Conservation (phyloP, 768 basidiomycete genomes). For the Hysterangium stoloniferum region DNA sequence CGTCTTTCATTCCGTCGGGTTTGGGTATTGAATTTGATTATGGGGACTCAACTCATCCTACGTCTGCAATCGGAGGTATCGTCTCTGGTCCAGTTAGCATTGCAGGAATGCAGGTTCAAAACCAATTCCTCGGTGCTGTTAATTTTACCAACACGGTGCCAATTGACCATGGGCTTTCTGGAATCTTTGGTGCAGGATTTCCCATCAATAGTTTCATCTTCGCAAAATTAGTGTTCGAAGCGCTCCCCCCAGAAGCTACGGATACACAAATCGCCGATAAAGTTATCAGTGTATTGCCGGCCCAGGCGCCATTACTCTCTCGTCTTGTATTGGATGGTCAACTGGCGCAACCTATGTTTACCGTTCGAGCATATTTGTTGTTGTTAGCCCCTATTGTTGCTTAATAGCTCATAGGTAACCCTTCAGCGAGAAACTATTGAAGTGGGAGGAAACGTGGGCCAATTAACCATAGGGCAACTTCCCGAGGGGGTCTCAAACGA, state of each 20-base stretch:
- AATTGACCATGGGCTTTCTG: constrained; percentile 46
- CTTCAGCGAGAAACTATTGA: constrained; percentile 66
- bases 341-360: constrained; percentile 1
- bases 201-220: constrained; percentile 45
- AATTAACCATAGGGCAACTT: constrained; percentile 58
- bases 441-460: constrained; percentile 57
- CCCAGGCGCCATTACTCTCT: constrained; percentile 28
- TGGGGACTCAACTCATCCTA: neutral
- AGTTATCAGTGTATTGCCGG: constrained; percentile 21
- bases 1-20: neutral
- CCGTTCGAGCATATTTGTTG: constrained; percentile 15
- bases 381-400: constrained; percentile 42
- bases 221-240: neutral
- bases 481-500: constrained; percentile 40
- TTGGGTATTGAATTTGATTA: neutral
- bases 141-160: constrained; percentile 62
- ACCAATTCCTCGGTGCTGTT: constrained; percentile 60
- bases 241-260: neutral
- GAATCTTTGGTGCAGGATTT: constrained; percentile 72
- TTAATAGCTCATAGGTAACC: constrained; percentile 27
- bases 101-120: constrained; percentile 19
- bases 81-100: neutral
- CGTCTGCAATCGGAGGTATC: neutral
- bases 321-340: constrained; percentile 18
- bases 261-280: constrained; percentile 6